Percentiles rank a stretch among this genome's conserved stretches.
These are phyloP conservation scores for Suillus cothurnatus DNA, from an alignment of 768 basidiomycete species.

Conservation along the genomic window DNA sequence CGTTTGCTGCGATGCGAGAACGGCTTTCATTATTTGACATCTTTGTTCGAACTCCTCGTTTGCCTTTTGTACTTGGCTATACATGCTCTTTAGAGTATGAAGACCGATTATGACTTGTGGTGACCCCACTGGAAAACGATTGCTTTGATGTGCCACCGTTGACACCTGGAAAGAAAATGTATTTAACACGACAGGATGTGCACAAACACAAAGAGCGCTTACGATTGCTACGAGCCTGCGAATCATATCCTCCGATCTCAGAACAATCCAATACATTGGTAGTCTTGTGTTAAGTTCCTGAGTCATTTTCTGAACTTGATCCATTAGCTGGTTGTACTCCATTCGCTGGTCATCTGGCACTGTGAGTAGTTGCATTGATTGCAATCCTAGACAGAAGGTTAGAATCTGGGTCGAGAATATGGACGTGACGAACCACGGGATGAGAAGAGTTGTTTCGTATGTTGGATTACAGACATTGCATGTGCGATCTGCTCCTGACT, in stretches of 20 bases:
- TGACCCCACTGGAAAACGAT: conserved; percentile 21
- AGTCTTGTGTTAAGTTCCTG: conserved; percentile 55
- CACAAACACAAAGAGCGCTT: conserved; percentile 31
- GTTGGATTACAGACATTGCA: conserved; percentile 29
- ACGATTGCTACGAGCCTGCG: conserved; percentile 59
- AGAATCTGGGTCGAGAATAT: conserved; percentile 16
- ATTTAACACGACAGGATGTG: conserved; percentile 15
- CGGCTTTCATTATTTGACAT: conserved; percentile 28
- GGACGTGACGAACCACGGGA: conserved; percentile 29
- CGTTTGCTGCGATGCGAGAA: conserved; percentile 5
- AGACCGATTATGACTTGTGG: conserved; percentile 39
- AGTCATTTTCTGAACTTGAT: conserved; percentile 47
- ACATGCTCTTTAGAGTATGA: conserved; percentile 46
- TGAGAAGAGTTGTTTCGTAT: conserved; percentile 37
- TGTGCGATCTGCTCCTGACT: conserved; percentile 38
- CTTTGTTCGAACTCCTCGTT: conserved; percentile 41
- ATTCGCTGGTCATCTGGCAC: conserved; percentile 55
- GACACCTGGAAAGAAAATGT: conserved; percentile 37
- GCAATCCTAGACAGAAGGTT: conserved; percentile 34
- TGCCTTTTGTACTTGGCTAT: conserved; percentile 42
- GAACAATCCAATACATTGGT: conserved; percentile 44
- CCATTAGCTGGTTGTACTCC: conserved; percentile 54
- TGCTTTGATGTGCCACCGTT: conserved; percentile 41
- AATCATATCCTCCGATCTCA: conserved; percentile 50
- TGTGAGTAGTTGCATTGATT: conserved; percentile 36